Percentiles rank a stretch among this genome's conserved stretches.
Conservation (phyloP, 495 filamentous ascomycete genomes). For the Hyaloscypha hepaticicola region DNA sequence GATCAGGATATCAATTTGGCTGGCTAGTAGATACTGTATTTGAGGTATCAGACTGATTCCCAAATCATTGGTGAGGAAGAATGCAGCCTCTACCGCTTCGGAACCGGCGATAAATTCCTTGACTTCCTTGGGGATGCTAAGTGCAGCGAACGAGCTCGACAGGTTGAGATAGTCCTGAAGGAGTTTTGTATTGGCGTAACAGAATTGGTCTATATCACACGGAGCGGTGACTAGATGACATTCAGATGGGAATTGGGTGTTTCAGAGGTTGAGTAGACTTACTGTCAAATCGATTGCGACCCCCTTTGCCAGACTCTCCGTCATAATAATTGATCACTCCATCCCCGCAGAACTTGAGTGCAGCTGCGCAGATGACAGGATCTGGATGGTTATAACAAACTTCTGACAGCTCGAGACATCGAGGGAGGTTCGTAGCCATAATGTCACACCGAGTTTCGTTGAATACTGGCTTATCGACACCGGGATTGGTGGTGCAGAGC, state of each 20-base stretch:
- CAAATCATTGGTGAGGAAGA: conserved; percentile 32
- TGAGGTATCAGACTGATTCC: conserved; percentile 28
- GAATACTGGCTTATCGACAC: conserved; percentile 32
- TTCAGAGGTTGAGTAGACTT: conserved; percentile 12
- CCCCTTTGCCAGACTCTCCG: conserved; percentile 39
- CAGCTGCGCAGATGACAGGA: conserved; percentile 66
- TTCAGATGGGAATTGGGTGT: conserved; percentile 3
- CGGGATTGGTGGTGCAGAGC: conserved; percentile 62
- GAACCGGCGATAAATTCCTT: conserved; percentile 26
- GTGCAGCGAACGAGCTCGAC: conserved; percentile 34
- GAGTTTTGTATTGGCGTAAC: conserved; percentile 36
- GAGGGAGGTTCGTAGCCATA: conserved; percentile 67
- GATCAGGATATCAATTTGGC: conserved; percentile 40
- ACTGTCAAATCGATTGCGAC: conserved; percentile 46
- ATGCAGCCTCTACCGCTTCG: conserved; percentile 29
- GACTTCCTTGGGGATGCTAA: conserved; percentile 17
- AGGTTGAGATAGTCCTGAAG: conserved; percentile 42
- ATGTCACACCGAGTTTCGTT: conserved; percentile 57
- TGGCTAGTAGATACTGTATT: conserved; percentile 38
- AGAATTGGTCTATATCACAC: conserved; percentile 39
- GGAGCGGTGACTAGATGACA: conserved; percentile 35
- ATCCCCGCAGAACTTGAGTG: conserved; percentile 72
- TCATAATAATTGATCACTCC: conserved; percentile 68
- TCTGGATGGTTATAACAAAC: conserved; percentile 66
- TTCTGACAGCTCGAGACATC: conserved; percentile 63